These are phyloP conservation scores for Cucurbita argyrosperma DNA, from an alignment of 306 rosid species.

Conservation along the genomic window DNA sequence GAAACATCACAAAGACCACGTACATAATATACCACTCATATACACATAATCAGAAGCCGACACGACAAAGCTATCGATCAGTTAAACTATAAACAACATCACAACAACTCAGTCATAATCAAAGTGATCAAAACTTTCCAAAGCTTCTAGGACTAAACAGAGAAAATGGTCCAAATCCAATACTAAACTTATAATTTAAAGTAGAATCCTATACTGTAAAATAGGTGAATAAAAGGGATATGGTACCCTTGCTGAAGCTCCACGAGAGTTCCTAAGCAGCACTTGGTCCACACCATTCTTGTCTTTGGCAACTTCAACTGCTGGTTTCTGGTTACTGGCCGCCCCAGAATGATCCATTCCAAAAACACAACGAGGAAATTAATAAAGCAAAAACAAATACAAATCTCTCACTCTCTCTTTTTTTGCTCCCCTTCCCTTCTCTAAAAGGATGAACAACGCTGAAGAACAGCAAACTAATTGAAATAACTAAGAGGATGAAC, in stretches of 20 bases:
- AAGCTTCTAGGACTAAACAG: not conserved
- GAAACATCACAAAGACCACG: not conserved
- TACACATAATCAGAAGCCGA: not conserved
- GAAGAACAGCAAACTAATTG: constrained; percentile 7
- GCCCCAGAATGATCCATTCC: constrained; percentile 32
- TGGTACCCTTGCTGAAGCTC: constrained; percentile 54
- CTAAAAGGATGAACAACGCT: constrained; percentile 2
- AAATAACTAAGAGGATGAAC: constrained; percentile 2
- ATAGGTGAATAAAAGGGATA: not conserved
- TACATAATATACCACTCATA: not conserved
- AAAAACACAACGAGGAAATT: constrained; percentile 16
- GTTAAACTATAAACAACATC: not conserved
- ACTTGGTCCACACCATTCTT: constrained; percentile 42
- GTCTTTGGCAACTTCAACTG: constrained; percentile 39
- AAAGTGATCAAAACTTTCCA: not conserved
- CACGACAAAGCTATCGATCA: not conserved
- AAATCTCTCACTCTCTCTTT: constrained; percentile 9
- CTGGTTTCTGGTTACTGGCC: constrained; percentile 17
- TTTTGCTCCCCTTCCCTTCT: not conserved
- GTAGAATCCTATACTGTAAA: not conserved
- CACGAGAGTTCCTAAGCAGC: constrained; percentile 43
- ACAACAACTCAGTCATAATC: not conserved
- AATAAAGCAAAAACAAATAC: constrained; percentile 12
- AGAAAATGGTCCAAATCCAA: not conserved
- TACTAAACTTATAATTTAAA: not conserved